Percentiles rank a stretch among this genome's conserved stretches.
Conservation (phyloP, 2,329 filamentous ascomycete species). For the Sporothrix protearum region DNA sequence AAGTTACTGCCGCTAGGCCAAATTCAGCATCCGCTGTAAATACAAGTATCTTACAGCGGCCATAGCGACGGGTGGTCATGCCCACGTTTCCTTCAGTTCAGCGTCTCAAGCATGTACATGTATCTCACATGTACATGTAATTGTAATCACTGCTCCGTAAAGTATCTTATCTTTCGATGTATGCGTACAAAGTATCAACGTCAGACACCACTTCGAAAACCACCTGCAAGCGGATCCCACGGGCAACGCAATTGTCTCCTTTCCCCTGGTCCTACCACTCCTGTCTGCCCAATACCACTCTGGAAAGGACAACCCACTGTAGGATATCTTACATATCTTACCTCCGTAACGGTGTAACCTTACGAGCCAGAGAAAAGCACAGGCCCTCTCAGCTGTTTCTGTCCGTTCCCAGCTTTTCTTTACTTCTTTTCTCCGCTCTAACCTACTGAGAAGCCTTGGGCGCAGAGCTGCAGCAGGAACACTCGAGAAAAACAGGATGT, state of each 20-base stretch:
- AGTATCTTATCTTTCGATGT: too few species aligned
- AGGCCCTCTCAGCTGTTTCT: background rate
- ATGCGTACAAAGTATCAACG: too few species aligned
- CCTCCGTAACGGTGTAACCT: too few species aligned
- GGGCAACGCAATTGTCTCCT: background rate
- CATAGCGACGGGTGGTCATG: background rate
- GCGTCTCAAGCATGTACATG: too few species aligned
- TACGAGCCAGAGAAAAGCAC: background rate
- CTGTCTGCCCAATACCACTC: background rate
- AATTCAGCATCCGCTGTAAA: background rate
- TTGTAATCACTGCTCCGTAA: too few species aligned
- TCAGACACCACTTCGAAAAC: background rate
- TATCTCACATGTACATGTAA: too few species aligned
- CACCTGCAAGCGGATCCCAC: background rate
- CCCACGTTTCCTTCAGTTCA: background rate
- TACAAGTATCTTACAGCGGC: background rate
- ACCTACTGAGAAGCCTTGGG: background rate
- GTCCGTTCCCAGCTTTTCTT: background rate
- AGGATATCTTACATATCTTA: too few species aligned
- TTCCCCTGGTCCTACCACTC: background rate
- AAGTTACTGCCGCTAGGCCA: constrained; percentile 2
- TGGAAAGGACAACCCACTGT: background rate
- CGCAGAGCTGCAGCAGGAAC: background rate
- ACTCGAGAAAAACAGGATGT: background rate
- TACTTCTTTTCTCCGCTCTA: background rate